A percentile compares a stretch with the other conserved stretches of the same genome.
Evolutionary conservation across 768 basidiomycete genomes (phyloP).

Genomic region (Arthromyces matolae): DNA sequence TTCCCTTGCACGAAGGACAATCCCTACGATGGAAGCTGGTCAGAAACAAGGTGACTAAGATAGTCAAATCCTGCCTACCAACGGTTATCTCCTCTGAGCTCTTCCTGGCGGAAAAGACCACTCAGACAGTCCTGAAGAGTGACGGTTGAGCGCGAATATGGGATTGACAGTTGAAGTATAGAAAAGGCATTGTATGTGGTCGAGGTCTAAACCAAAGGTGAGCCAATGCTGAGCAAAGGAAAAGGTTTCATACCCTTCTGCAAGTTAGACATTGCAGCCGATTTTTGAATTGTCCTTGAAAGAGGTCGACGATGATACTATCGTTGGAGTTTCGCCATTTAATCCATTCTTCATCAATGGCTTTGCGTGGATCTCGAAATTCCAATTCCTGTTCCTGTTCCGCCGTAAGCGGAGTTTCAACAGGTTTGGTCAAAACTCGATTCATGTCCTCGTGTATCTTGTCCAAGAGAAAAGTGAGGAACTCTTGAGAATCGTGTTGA

Average conservation of each 20-base stretch:
- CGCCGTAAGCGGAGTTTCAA: slow-evolving; percentile 53
- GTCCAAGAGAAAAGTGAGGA: slow-evolving; percentile 90
- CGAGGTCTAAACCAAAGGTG: slow-evolving; percentile 62
- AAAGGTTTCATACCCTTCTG: slow-evolving; percentile 57
- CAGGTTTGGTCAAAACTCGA: slow-evolving; percentile 70
- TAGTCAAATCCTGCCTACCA: slow-evolving; percentile 53
- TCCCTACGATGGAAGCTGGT: slow-evolving; percentile 61
- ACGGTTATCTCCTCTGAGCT: slow-evolving; percentile 89
- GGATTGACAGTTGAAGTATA: slow-evolving; percentile 89
- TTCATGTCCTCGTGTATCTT: slow-evolving; percentile 89
- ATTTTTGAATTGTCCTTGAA: slow-evolving; percentile 96
- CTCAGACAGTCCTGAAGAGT: slow-evolving; percentile 81
- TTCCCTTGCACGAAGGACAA: slow-evolving; percentile 89
- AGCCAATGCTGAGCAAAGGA: background rate
- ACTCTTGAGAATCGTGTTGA: slow-evolving; percentile 98
- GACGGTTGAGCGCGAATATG: slow-evolving; percentile 54
- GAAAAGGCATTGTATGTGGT: slow-evolving; percentile 98
- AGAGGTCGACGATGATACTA: slow-evolving; percentile 91
- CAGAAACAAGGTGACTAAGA: background rate
- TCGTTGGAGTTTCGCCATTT: slow-evolving; percentile 88
- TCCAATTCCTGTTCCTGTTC: slow-evolving; percentile 89
- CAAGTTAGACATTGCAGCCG: slow-evolving; percentile 88
- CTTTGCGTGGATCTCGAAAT: slow-evolving; percentile 59
- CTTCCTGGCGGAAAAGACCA: slow-evolving; percentile 85
- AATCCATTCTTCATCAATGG: slow-evolving; percentile 90